Evolutionary conservation across 2,329 filamentous ascomycete species (phyloP), one percentile per base, ranked within the genome.

Genomic region (Microdochium trichocladiopsis): DNA sequence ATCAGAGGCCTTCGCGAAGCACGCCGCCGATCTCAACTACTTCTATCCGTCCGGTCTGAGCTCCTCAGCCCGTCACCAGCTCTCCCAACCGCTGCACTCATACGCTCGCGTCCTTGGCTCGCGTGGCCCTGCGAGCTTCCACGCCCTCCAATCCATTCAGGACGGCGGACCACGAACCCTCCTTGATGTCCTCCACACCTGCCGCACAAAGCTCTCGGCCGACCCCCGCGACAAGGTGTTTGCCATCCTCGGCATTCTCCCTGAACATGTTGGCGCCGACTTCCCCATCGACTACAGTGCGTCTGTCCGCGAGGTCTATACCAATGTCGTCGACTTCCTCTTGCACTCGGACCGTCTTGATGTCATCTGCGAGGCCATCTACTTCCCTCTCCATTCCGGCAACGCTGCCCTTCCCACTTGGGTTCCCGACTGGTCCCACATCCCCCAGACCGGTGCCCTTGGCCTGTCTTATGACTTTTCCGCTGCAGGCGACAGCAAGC

Each of bases 161-260:
- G 36, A 36, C 21, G 25, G 25, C 14, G 49, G 47, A 12, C n/a
- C 43, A 12, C 43, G 36, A 21, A 49, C 58, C 2, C 49, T 68
- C 1, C 57, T 65, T n/a, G 52, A 59, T 10, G 57, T 62, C 0
- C 53, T 68, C 51, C 54, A 56, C 8, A 47, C 33, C 12, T 64
- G 59, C 49, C 54, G 66, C 28, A 53, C 52, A 23, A 67, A 67
- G 50, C 52, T 64, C 1, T 56, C 54, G n/a, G 53, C 58, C 24
- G 63, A 69, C 21, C 56, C 68, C 4, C 60, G 58, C n/a, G 69
- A 71, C 49, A 71, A 68, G 51, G 57, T 71, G 1, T 70, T 63
- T 51, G 68, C 64, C 5, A 56, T 72, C 18, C 54, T 71, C 0
- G 68, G 67, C 1, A 45, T 72, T 4, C 50, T 70, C 16, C 57